Evolutionary conservation across 495 filamentous ascomycete genomes (phyloP), one percentile per base, ranked within the genome.

Genomic region (Aspergillus heteromorphus): DNA sequence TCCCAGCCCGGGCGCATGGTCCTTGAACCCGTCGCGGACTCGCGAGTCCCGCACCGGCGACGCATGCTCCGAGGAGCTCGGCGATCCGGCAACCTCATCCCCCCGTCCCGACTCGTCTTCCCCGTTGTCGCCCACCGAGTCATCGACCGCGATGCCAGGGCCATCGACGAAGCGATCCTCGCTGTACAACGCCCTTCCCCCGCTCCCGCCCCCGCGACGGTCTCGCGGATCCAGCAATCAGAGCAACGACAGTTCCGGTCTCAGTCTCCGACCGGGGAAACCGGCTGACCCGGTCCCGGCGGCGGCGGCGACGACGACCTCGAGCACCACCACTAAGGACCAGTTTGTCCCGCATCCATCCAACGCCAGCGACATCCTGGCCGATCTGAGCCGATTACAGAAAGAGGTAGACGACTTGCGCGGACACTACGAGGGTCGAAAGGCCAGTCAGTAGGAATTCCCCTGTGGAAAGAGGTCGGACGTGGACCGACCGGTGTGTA

Each of bases 321-420:
- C 30, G 9, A 9, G 30, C 6, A 30, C 27, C 27, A 30, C 5
- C 27, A 30, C 27, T 10, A 10, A 30, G 27, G 34, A 60, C 4
- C 18, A 47, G 1, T 59, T 65, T 34, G 23, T 64, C 7, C 63
- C 68, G 13, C 56, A 69, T 31, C 60, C 68, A 11, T 71, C 66
- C 9, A 70, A 75, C 45, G 75, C 72, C 4, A 72, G 69, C 27
- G 82, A 86, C 63, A 83, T 88, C 38, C 57, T 90, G 53, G 86
- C 84, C 2, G 85, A 88, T 69, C 70, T 90, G 31, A 74, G 80
- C 6, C 79, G 81, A 43, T 65, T 90, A 53, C 86, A 86, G 66
- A 80, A 76, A 66, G 87, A 90, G 64, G 87, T 90, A 42, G 86
- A 90, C 69, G 83, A 82, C 45, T 64, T 88, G 30, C 77, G 84